Conservation (phyloP, 352 stramenopile genomes). For the Globisporangium splendens region DNA sequence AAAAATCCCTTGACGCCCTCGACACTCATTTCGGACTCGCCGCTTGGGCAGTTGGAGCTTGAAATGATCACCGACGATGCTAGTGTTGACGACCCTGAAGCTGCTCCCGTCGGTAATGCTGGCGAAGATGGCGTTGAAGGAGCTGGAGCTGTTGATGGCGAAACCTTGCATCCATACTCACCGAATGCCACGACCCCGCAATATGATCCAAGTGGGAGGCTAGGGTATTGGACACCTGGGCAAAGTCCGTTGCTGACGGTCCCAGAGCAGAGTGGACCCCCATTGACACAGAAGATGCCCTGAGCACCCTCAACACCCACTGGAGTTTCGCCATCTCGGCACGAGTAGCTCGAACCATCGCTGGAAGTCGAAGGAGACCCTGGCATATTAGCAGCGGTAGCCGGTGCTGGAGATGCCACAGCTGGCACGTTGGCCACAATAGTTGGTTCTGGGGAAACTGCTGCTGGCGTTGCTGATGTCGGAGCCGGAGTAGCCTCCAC, state of each 20-base stretch:
- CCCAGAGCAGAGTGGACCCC: slow-evolving; percentile 10
- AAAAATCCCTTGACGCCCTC: slow-evolving; percentile 19
- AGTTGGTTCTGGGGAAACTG: no score
- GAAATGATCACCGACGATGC: neutral
- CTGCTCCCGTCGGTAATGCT: neutral
- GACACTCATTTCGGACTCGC: slow-evolving; percentile 13
- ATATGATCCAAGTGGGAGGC: slow-evolving; percentile 15
- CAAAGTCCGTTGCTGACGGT: slow-evolving; percentile 9
- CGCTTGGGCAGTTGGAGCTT: slow-evolving; percentile 2
- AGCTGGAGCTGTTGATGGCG: no score
- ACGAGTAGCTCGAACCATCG: no score
- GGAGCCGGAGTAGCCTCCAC: neutral
- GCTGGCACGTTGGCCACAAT: no score
- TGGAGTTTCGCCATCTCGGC: no score
- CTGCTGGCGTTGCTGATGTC: neutral
- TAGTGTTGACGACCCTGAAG: neutral
- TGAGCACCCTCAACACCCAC: slow-evolving; percentile 12
- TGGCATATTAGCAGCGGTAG: neutral
- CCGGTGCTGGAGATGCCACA: no score
- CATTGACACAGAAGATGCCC: slow-evolving; percentile 14
- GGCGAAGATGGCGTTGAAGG: neutral
- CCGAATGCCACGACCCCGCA: no score
- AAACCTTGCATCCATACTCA: no score
- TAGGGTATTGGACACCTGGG: slow-evolving; percentile 2
- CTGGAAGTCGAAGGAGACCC: no score